Conservation (phyloP, 805 yeast species). For the Sugiyamaella valdiviana region DNA sequence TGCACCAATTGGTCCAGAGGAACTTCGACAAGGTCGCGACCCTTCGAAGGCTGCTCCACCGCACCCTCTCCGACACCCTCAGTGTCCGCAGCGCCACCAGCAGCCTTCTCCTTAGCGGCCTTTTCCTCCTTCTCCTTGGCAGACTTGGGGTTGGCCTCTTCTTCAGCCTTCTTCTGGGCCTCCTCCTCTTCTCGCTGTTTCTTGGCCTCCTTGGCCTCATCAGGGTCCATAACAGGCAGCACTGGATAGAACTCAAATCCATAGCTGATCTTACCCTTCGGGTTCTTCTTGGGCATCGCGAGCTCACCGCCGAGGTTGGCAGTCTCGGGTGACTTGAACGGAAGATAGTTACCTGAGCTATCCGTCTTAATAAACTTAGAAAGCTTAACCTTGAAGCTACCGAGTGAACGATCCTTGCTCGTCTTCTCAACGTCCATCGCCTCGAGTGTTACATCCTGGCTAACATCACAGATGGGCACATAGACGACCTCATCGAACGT, state of each 20-base stretch:
- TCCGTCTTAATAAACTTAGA: slow-evolving; percentile 59
- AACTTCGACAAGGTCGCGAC: slow-evolving; percentile 39
- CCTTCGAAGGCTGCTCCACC: slow-evolving; percentile 17
- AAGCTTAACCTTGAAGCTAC: slow-evolving; percentile 67
- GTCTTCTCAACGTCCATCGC: slow-evolving; percentile 84
- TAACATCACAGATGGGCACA: slow-evolving; percentile 73
- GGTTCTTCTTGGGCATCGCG: slow-evolving; percentile 64
- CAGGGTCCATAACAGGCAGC: slow-evolving; percentile 69
- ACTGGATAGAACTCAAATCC: slow-evolving; percentile 78
- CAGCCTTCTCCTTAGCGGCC: slow-evolving; percentile 35
- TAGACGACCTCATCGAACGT: slow-evolving; percentile 79
- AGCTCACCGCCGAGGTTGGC: slow-evolving; percentile 56
- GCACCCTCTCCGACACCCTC: slow-evolving; percentile 28
- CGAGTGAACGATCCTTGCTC: slow-evolving; percentile 81
- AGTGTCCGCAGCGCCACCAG: slow-evolving; percentile 34
- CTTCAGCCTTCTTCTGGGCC: slow-evolving; percentile 12
- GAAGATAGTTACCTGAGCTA: slow-evolving; percentile 49
- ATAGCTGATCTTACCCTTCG: slow-evolving; percentile 74
- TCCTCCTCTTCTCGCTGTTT: slow-evolving; percentile 31
- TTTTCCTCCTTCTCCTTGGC: slow-evolving; percentile 27
- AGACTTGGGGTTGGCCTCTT: slow-evolving; percentile 21
- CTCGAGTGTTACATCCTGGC: slow-evolving; percentile 77
- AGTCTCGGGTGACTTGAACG: slow-evolving; percentile 32
- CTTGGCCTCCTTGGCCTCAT: slow-evolving; percentile 54
- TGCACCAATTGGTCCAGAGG: slow-evolving; percentile 39